Evolutionary conservation across 805 yeast genomes (phyloP).

Genomic region (Cyberlindnera nakhonratchasimensis): DNA sequence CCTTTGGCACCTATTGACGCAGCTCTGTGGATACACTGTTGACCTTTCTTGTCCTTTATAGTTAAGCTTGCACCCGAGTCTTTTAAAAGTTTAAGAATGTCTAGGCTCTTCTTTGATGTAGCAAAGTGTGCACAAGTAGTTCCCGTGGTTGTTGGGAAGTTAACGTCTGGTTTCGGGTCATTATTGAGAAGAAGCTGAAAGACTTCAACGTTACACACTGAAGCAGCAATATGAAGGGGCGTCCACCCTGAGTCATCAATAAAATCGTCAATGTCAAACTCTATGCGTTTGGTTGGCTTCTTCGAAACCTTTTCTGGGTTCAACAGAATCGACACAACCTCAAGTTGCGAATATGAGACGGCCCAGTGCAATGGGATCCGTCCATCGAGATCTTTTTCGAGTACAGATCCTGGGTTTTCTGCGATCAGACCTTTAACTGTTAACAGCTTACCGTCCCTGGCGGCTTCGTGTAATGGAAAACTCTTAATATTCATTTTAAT

Average conservation of each 20-base stretch:
- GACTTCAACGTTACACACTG: conserved; percentile 61
- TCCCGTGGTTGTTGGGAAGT: conserved; percentile 62
- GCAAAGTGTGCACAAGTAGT: conserved; percentile 76
- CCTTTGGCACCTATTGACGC: conserved; percentile 68
- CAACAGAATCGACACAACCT: conserved; percentile 46
- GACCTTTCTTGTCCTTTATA: conserved; percentile 62
- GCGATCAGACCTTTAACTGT: conserved; percentile 48
- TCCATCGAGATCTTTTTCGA: conserved; percentile 61
- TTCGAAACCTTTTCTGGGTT: conserved; percentile 31
- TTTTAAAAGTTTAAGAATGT: conserved; percentile 52
- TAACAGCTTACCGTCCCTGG: conserved; percentile 53
- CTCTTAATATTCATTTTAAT: background rate
- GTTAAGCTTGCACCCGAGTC: conserved; percentile 55
- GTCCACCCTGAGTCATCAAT: conserved; percentile 85
- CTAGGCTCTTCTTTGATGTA: conserved; percentile 60
- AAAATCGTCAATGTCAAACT: conserved; percentile 63
- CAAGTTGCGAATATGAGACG: conserved; percentile 54
- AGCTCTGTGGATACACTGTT: conserved; percentile 76
- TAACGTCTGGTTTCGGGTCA: conserved; percentile 55
- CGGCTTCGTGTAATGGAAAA: conserved; percentile 54
- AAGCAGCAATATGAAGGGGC: conserved; percentile 76
- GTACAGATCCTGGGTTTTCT: conserved; percentile 43
- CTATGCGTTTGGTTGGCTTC: conserved; percentile 21
- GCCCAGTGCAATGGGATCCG: conserved; percentile 92
- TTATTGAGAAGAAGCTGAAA: conserved; percentile 47